phyloP scores from a whole-genome alignment of 441 rosid genomes.

The Populus trichocarpa region DNA sequence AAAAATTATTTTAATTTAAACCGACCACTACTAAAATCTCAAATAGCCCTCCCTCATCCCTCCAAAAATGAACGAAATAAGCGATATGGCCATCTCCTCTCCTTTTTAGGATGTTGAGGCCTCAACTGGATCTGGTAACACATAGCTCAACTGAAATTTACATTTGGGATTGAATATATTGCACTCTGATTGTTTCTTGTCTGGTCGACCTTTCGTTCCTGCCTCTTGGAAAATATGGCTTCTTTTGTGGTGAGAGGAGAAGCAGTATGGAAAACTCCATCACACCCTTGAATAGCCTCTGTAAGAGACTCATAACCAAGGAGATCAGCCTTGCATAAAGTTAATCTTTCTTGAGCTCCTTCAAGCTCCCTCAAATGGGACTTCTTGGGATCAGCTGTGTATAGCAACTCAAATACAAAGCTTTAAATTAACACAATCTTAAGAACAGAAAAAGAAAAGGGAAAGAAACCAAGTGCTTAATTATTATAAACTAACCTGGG shows the following conservation, averaged over 20 bases:
- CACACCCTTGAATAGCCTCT: slow-evolving; percentile 66
- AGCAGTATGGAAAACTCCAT: slow-evolving; percentile 89
- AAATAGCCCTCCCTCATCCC: no score
- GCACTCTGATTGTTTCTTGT: neutral
- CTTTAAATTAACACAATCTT: neutral
- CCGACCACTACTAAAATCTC: accelerated
- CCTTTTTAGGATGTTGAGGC: neutral
- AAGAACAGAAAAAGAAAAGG: neutral
- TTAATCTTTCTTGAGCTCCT: slow-evolving; percentile 79
- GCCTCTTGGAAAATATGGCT: neutral
- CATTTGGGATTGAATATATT: slow-evolving; percentile 1
- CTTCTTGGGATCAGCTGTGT: slow-evolving; percentile 71
- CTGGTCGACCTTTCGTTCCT: neutral
- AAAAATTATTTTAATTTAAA: no score
- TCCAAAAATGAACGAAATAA: no score
- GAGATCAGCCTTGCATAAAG: slow-evolving; percentile 70
- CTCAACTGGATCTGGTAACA: slow-evolving; percentile 5
- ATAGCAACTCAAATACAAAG: neutral
- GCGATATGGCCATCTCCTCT: no score
- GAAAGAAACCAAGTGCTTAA: neutral
- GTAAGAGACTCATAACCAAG: slow-evolving; percentile 57
- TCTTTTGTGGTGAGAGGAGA: slow-evolving; percentile 56
- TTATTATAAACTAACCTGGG: slow-evolving; percentile 42
- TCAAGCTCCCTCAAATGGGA: slow-evolving; percentile 73
- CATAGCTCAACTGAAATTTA: neutral